Conservation (phyloP, 2,329 filamentous ascomycete species). For the Phaeomoniella chlamydospora region DNA sequence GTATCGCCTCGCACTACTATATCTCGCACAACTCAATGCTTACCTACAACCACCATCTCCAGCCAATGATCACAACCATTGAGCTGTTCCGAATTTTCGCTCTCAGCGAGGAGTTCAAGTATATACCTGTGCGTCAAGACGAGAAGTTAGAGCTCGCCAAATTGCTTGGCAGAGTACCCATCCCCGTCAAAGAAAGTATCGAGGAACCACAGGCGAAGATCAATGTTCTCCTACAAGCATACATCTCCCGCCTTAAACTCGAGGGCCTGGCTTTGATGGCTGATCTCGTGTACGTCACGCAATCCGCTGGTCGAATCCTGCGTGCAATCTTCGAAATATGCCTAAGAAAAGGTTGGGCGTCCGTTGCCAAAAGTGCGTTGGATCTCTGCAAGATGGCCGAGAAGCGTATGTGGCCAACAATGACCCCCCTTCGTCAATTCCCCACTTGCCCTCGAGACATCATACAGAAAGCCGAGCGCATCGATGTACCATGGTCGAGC, state of each 20-base stretch:
- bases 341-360: slow-evolving; percentile 92
- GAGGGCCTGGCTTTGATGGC: slow-evolving; percentile 94
- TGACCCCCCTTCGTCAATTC: slow-evolving; percentile 91
- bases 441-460: slow-evolving; percentile 69
- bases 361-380: slow-evolving; percentile 79
- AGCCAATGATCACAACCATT: slow-evolving; percentile 82
- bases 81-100: slow-evolving; percentile 95
- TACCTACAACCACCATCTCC: slow-evolving; percentile 90
- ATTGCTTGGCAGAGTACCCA: slow-evolving; percentile 74
- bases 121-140: slow-evolving; percentile 92
- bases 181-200: slow-evolving; percentile 94
- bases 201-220: slow-evolving; percentile 97
- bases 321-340: slow-evolving; percentile 93
- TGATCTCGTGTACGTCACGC: slow-evolving; percentile 96
- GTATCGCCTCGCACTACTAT: slow-evolving; percentile 96
- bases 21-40: slow-evolving; percentile 94
- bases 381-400: slow-evolving; percentile 98
- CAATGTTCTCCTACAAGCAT: slow-evolving; percentile 91
- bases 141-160: slow-evolving; percentile 95
- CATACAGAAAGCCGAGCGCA: slow-evolving; percentile 80
- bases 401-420: slow-evolving; percentile 99
- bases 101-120: slow-evolving; percentile 95
- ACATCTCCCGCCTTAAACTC: slow-evolving; percentile 85
- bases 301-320: slow-evolving; percentile 90
- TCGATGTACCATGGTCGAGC: slow-evolving; percentile 82